Evolutionary conservation across 441 rosid genomes (phyloP), one percentile per base, ranked within the genome.

Genomic region (Erysimum cheiri): DNA sequence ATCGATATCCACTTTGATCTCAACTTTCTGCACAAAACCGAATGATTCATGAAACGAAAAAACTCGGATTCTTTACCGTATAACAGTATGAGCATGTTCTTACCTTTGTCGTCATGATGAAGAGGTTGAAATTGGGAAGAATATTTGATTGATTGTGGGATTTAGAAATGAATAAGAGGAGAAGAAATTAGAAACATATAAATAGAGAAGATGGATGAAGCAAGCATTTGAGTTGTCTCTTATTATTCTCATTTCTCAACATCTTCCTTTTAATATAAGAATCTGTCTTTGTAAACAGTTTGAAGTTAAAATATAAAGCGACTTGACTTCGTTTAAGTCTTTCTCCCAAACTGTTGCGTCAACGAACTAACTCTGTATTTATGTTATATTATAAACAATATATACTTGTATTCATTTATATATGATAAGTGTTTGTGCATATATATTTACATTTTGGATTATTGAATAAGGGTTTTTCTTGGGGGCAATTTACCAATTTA

Each of bases 1-100:
- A 35, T 76, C 60, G 62, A 76, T 70, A 36, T 76, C 67, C 62
- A 76, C 75, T 40, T 70, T 76, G 9, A 76, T 64, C 68, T 70
- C 79, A 0, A 76, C 19, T 50, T 70, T 70, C 79, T 76, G 67
- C 63, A 61, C 19, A 22, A 59, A 62, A 69, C 31, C 9, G 1
- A 46, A 61, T n/a, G 29, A 46, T 50, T 56, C 60, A 69, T 22
- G 40, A 36, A 14, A 26, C 8, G 3, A 11, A 26, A 53, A 35
- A 8, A 47, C 28, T 4, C 31, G 3, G 3, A 19, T 14, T 26
- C 0, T 1, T 26, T 14, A 31, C 36, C 13, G 9, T 37, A 19
- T 29, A 15, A 44, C 67, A 44, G 55, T 53, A 61, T 55, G 60
- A 29, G 8, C 37, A 28, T 67, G 43, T 24, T 19, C 8, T 75